These are phyloP conservation scores for Leptoxyphium fumago DNA, from an alignment of 2,329 filamentous ascomycete genomes.

Conservation along the genomic window DNA sequence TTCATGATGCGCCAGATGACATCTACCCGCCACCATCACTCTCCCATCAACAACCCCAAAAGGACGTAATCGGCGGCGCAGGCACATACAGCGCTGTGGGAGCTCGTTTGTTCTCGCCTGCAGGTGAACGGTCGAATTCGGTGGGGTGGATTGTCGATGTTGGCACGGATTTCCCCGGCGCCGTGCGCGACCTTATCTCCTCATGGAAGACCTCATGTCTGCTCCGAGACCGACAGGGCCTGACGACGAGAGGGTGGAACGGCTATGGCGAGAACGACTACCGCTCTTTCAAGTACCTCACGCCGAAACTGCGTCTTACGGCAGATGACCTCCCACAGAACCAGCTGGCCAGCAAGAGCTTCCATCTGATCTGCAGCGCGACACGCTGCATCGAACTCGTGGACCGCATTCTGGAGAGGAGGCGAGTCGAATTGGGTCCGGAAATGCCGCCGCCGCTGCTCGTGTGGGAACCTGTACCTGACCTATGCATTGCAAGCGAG, in stretches of 20 bases:
- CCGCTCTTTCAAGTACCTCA: slow-evolving; percentile 65
- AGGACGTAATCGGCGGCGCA: slow-evolving; percentile 73
- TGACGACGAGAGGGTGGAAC: slow-evolving; percentile 88
- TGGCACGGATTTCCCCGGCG: slow-evolving; percentile 69
- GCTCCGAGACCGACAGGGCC: slow-evolving; percentile 50
- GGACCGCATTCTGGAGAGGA: slow-evolving; percentile 46
- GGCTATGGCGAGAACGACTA: slow-evolving; percentile 51
- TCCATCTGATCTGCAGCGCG: slow-evolving; percentile 79
- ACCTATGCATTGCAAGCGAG: slow-evolving; percentile 61
- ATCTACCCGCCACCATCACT: slow-evolving; percentile 68
- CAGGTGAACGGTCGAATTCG: slow-evolving; percentile 44
- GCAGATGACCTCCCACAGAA: slow-evolving; percentile 51
- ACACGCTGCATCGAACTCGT: slow-evolving; percentile 63
- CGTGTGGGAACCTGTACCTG: slow-evolving; percentile 91
- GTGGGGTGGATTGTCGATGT: slow-evolving; percentile 87
- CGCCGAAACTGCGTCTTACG: slow-evolving; percentile 69
- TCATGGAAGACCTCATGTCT: slow-evolving; percentile 64
- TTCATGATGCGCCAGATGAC: slow-evolving; percentile 47
- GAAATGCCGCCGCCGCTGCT: slow-evolving; percentile 43
- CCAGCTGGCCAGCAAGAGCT: slow-evolving; percentile 58
- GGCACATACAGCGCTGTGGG: slow-evolving; percentile 78
- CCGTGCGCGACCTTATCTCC: slow-evolving; percentile 48
- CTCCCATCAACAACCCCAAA: slow-evolving; percentile 40
- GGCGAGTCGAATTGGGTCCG: slow-evolving; percentile 21
- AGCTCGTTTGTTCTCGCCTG: slow-evolving; percentile 74